phyloP scores from a whole-genome alignment of 768 basidiomycete species.

The Podaxis mareebaensis region DNA sequence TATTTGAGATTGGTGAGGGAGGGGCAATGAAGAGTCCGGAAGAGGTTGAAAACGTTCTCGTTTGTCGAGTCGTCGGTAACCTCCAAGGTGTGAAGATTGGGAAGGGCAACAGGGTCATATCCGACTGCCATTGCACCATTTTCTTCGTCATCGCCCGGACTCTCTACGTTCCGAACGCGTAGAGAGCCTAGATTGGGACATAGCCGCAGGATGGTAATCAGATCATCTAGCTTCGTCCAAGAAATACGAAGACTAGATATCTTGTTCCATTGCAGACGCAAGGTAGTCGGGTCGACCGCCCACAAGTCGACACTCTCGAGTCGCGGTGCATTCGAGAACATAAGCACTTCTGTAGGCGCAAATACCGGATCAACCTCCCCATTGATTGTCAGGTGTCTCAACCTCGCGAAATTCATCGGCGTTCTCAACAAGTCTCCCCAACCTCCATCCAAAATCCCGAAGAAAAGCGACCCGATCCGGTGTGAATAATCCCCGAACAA shows the following conservation, averaged over 20 bases:
- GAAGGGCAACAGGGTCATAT: conserved; percentile 5
- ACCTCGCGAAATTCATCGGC: conserved; percentile 8
- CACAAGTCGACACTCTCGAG: conserved; percentile 14
- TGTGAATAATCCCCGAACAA: conserved; percentile 6
- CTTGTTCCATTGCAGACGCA: conserved; percentile 10
- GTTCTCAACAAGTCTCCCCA: conserved; percentile 15
- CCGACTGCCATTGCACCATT: background rate
- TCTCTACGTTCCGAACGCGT: conserved; percentile 9
- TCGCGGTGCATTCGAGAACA: conserved; percentile 10
- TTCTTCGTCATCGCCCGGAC: background rate
- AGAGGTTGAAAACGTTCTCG: conserved; percentile 4
- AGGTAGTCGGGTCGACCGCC: conserved; percentile 10
- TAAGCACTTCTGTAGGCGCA: conserved; percentile 7
- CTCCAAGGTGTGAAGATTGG: conserved; percentile 8
- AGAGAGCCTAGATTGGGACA: conserved; percentile 7
- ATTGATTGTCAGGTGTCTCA: conserved; percentile 12
- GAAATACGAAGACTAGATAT: conserved; percentile 9
- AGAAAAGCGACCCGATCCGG: conserved; percentile 11
- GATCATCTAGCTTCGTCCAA: conserved; percentile 10
- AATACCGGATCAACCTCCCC: conserved; percentile 14
- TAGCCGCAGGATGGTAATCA: conserved; percentile 3
- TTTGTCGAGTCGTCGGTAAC: conserved; percentile 8
- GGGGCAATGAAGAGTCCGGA: conserved; percentile 5
- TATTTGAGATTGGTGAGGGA: conserved; percentile 10
- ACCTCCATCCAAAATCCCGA: conserved; percentile 16